A percentile compares a stretch with the other conserved stretches of the same genome.
phyloP scores from a whole-genome alignment of 805 yeast genomes.

The Kazachstania bromeliacearum region DNA sequence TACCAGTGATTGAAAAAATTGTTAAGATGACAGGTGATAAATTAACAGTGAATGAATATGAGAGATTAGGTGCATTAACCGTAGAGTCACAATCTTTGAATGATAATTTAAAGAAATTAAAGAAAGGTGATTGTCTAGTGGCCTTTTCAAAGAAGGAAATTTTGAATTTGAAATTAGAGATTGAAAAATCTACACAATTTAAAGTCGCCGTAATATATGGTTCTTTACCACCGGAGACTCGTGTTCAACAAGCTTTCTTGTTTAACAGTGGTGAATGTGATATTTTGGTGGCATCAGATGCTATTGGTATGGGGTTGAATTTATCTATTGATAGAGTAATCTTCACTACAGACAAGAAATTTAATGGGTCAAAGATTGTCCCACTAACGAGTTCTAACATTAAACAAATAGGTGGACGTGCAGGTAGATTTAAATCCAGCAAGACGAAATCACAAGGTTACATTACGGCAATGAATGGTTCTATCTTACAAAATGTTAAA shows the following conservation, averaged over 20 bases:
- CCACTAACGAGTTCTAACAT: constrained; percentile 53
- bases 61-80: constrained; percentile 63
- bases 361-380: constrained; percentile 47
- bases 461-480: constrained; percentile 43
- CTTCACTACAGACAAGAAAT: constrained; percentile 60
- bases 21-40: constrained; percentile 71
- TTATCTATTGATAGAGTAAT: constrained; percentile 73
- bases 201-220: constrained; percentile 91
- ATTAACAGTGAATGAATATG: constrained; percentile 57
- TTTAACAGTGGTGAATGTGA: constrained; percentile 78
- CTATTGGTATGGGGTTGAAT: constrained; percentile 95
- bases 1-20: constrained; percentile 53
- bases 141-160: constrained; percentile 74
- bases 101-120: constrained; percentile 21
- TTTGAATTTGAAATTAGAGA: constrained; percentile 53
- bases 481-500: constrained; percentile 38
- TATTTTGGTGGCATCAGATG: constrained; percentile 89
- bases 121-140: constrained; percentile 80
- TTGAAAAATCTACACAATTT: constrained; percentile 52
- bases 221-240: constrained; percentile 88
- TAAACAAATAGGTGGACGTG: constrained; percentile 94
- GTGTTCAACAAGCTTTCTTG: constrained; percentile 70
- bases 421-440: constrained; percentile 59
- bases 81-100: constrained; percentile 38
- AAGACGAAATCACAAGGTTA: constrained; percentile 32